Evolutionary conservation across 169 alveolate species (phyloP), one percentile per base, ranked within the genome.

Genomic region (Plasmodium fragile): DNA sequence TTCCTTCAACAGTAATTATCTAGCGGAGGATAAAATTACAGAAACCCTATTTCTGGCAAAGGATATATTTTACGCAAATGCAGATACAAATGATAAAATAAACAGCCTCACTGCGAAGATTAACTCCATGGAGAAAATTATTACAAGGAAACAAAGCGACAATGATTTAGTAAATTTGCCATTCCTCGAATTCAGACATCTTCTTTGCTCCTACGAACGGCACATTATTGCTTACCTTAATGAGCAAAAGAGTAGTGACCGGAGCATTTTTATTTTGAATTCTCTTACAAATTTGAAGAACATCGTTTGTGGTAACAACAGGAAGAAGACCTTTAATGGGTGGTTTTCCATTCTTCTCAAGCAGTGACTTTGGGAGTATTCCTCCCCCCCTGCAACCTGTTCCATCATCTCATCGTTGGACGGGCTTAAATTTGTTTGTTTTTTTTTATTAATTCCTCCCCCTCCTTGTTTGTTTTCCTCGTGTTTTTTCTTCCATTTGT

Each of bases 321-420:
- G 70, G 25, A 89, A 89, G 25, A 77, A 43, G 36, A 59, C 49
- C n/a, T 78, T 59, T 75, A 89, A 72, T 32, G 94, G 94, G 4
- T 89, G 94, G 94, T 89, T 89, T 43, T 89, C 94, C 75, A 13
- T 89, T 8, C 81, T 89, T 6, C 72, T 89, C 59, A 89, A 72
- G 28, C 45, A 16, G 41, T 89, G 41, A 53, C 22, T 73, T 73
- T 10, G 22, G 59, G 59, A 6, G 22, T 6, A 0, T 45, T 13
- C 1, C 59, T 0, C 1, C 59, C 22, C 3, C 59, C 22, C 6
- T 49, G 59, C 3, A n/a, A n/a, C n/a, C n/a, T n/a, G n/a, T n/a
- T n/a, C n/a, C n/a, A 22, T 11, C 22, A 49, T 49, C 7, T 49
- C 59, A 0, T 49, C 59, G 55, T 11, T 49, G 59, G 22, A 49